Evolutionary conservation across 257 asterid species (phyloP).

Genomic region (Cinchona pubescens): DNA sequence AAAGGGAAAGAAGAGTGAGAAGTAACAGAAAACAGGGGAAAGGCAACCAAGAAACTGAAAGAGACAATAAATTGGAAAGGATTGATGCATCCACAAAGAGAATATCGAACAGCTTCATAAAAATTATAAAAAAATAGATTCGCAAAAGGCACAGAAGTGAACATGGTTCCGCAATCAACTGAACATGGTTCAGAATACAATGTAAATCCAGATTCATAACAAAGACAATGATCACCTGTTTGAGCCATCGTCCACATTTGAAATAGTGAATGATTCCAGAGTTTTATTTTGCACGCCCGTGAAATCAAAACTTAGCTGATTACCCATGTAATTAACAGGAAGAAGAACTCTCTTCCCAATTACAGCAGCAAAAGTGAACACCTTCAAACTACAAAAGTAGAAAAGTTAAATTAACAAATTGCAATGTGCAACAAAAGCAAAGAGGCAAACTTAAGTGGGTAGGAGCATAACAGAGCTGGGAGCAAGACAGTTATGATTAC

Average conservation of each 20-base stretch:
- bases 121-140: background rate
- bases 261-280: slow-evolving; percentile 81
- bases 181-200: background rate
- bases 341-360: slow-evolving; percentile 79
- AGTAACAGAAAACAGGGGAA: background rate
- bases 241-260: slow-evolving; percentile 92
- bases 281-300: slow-evolving; percentile 72
- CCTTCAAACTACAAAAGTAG: slow-evolving; percentile 60
- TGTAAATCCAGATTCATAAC: background rate
- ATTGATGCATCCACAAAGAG: no score
- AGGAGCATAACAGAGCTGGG: no score
- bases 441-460: slow-evolving; percentile 1
- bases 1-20: background rate
- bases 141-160: background rate
- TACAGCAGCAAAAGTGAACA: slow-evolving; percentile 68
- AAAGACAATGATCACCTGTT: slow-evolving; percentile 49
- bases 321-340: slow-evolving; percentile 93
- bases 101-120: no score
- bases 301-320: slow-evolving; percentile 69
- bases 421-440: slow-evolving; percentile 7
- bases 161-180: no score
- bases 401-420: slow-evolving; percentile 19
- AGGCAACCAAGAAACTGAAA: no score
- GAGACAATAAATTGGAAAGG: background rate
- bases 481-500: background rate